Evolutionary conservation across 2,329 filamentous ascomycete genomes (phyloP).

Genomic region (Diplodia seriata): DNA sequence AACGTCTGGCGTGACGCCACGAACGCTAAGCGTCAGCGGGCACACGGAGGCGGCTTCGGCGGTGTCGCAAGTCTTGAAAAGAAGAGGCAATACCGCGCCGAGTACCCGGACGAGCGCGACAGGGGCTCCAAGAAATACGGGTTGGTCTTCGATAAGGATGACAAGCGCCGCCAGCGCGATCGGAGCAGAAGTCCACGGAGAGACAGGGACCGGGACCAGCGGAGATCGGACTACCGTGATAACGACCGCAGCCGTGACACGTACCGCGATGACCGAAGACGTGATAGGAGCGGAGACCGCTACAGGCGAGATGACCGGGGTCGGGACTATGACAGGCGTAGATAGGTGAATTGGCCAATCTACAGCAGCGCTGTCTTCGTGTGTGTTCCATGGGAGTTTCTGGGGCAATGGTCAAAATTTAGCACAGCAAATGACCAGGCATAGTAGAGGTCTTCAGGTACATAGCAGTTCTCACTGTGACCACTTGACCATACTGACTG

Average conservation of each 20-base stretch:
- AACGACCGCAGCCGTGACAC: slow-evolving; percentile 48
- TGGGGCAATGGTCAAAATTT: background rate
- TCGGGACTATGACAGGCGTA: slow-evolving; percentile 43
- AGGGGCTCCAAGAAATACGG: slow-evolving; percentile 66
- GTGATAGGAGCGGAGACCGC: slow-evolving; percentile 40
- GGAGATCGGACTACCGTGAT: slow-evolving; percentile 35
- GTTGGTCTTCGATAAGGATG: slow-evolving; percentile 82
- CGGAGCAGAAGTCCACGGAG: slow-evolving; percentile 50
- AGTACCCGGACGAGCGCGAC: slow-evolving; percentile 44
- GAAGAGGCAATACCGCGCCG: slow-evolving; percentile 85
- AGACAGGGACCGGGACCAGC: slow-evolving; percentile 15
- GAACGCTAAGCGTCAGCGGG: slow-evolving; percentile 75
- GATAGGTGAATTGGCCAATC: slow-evolving; percentile 27
- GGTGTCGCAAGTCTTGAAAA: slow-evolving; percentile 88
- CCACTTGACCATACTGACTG: too few species aligned
- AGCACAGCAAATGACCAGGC: background rate
- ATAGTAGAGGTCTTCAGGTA: slow-evolving; percentile 3
- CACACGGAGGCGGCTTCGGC: slow-evolving; percentile 79
- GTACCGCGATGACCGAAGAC: slow-evolving; percentile 44
- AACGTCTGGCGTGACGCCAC: slow-evolving; percentile 88
- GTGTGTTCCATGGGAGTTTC: background rate
- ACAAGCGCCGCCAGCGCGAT: slow-evolving; percentile 55
- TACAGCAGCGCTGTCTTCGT: background rate
- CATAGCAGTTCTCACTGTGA: background rate
- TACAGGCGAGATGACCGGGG: slow-evolving; percentile 47